Evolutionary conservation across 176 grass and related monocot species (phyloP).

Genomic region (Poa annua): DNA sequence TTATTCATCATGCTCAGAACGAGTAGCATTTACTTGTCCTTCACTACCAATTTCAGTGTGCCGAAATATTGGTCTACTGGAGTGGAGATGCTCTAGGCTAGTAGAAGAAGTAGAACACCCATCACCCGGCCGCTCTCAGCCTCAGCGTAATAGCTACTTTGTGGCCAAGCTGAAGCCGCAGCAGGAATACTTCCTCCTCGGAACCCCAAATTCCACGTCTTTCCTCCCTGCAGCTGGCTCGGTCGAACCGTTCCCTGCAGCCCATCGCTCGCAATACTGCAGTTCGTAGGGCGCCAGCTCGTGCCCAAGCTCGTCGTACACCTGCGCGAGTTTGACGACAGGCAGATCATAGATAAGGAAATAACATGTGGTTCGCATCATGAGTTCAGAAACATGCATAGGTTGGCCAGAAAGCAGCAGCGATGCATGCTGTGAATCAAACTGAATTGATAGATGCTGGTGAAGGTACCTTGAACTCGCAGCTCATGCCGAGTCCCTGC

Average conservation of each 20-base stretch:
- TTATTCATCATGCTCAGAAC: no score
- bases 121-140: background rate
- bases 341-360: background rate
- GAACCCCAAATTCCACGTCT: background rate
- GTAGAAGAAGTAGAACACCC: no score
- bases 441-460: background rate
- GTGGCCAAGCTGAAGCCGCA: background rate
- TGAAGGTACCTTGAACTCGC: conserved; percentile 43
- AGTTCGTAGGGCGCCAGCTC: conserved; percentile 36
- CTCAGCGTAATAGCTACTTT: background rate
- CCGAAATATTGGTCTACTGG: no score
- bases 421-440: background rate
- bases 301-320: conserved; percentile 33
- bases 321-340: background rate
- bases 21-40: no score
- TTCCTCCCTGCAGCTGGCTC: background rate
- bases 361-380: background rate
- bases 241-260: background rate
- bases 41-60: no score
- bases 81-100: no score
- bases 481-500: conserved; percentile 18
- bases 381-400: background rate
- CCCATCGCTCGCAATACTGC: conserved; percentile 40
- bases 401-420: no score
- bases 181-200: background rate